Evolutionary conservation across 2,329 filamentous ascomycete genomes (phyloP).

Genomic region (Aspergillus candidus): DNA sequence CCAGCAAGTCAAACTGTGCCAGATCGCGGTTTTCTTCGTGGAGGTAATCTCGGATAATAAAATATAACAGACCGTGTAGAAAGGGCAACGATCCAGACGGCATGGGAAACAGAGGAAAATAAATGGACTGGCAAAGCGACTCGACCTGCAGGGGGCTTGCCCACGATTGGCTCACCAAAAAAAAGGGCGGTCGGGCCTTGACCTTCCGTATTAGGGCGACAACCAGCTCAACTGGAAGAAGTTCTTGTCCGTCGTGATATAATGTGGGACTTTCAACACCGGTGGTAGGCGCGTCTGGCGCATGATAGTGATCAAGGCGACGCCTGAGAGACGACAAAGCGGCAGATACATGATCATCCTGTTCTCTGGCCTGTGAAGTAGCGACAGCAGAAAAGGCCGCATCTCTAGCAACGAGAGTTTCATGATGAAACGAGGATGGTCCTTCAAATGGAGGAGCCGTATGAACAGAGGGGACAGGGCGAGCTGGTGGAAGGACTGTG

Average conservation of each 20-base stretch:
- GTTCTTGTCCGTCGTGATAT: constrained; percentile 1
- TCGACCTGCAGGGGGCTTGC: constrained; percentile 16
- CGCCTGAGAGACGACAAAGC: constrained; percentile 14
- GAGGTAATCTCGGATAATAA: constrained; percentile 21
- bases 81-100: constrained; percentile 17
- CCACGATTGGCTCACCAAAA: constrained; percentile 22
- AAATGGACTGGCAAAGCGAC: constrained; percentile 18
- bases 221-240: constrained; percentile 16
- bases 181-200: constrained; percentile 22
- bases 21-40: constrained; percentile 16
- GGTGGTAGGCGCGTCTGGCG: not conserved
- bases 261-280: not conserved
- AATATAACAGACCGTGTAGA: constrained; percentile 20
- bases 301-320: constrained; percentile 13
- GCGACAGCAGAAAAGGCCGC: constrained; percentile 18
- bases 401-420: constrained; percentile 19
- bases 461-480: constrained; percentile 10
- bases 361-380: constrained; percentile 3
- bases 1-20: constrained; percentile 10
- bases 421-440: constrained; percentile 20
- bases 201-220: constrained; percentile 17
- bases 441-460: constrained; percentile 19
- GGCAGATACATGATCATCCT: constrained; percentile 17
- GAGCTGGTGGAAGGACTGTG: constrained; percentile 2
- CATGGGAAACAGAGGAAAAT: constrained; percentile 18